phyloP scores from a whole-genome alignment of 2,329 filamentous ascomycete species.

The Paramyrothecium roridum region DNA sequence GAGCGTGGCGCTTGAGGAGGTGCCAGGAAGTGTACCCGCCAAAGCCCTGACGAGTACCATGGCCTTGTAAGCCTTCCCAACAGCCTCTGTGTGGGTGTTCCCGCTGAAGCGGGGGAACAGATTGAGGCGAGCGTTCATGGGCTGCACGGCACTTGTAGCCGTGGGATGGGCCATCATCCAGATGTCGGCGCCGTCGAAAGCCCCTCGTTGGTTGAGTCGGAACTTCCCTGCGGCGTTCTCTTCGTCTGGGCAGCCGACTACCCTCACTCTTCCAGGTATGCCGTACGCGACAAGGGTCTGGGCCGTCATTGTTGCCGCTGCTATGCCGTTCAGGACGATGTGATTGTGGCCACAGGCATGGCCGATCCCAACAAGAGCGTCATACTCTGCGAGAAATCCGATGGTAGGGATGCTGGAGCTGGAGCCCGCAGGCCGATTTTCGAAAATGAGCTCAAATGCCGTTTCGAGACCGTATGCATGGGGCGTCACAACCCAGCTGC shows the following conservation, averaged over 20 bases:
- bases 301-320: slow-evolving; percentile 7
- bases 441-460: slow-evolving; percentile 8
- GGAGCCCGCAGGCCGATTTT: slow-evolving; percentile 6
- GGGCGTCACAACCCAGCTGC: slow-evolving; percentile 7
- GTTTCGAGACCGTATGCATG: slow-evolving; percentile 7
- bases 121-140: slow-evolving; percentile 14
- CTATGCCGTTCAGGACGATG: slow-evolving; percentile 11
- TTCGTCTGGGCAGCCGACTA: slow-evolving; percentile 11
- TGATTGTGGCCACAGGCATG: slow-evolving; percentile 14
- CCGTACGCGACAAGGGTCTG: slow-evolving; percentile 8
- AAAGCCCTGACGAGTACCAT: slow-evolving; percentile 6
- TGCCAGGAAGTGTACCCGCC: slow-evolving; percentile 5
- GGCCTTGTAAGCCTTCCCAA: slow-evolving; percentile 10
- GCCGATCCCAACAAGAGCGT: slow-evolving; percentile 9
- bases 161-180: slow-evolving; percentile 15
- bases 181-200: slow-evolving; percentile 9
- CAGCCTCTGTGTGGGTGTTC: slow-evolving; percentile 8
- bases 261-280: slow-evolving; percentile 8
- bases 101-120: slow-evolving; percentile 9
- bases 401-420: slow-evolving; percentile 5
- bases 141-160: slow-evolving; percentile 9
- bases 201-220: slow-evolving; percentile 9
- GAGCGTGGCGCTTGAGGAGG: slow-evolving; percentile 6
- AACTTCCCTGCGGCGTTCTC: slow-evolving; percentile 13
- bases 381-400: slow-evolving; percentile 12